These are phyloP conservation scores for Globisporangium abappressorium DNA, from an alignment of 352 stramenopile genomes.

Conservation along the genomic window DNA sequence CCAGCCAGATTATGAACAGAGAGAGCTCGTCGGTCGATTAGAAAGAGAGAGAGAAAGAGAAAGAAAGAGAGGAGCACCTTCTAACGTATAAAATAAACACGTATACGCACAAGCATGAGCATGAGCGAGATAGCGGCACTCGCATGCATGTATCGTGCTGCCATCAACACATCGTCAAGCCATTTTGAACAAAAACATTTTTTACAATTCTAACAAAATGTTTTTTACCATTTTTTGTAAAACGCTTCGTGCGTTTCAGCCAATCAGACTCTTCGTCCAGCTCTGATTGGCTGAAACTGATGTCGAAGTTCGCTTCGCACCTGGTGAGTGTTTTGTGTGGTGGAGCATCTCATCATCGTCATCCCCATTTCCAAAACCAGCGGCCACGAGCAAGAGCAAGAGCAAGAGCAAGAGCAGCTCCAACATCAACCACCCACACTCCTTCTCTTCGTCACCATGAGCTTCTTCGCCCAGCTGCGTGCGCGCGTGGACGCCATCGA, in stretches of 20 bases:
- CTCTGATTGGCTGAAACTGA: not conserved
- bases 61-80: not conserved
- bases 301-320: not conserved
- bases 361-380: constrained; percentile 3
- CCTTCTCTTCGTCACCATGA: constrained; percentile 24
- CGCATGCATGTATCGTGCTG: no score
- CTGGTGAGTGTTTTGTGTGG: not conserved
- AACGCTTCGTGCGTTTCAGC: not conserved
- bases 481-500: constrained; percentile 86
- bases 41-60: not conserved
- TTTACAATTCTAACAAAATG: no score
- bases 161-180: not conserved
- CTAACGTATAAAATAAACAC: not conserved
- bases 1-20: not conserved
- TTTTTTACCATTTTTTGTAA: no score
- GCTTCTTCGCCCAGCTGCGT: constrained; percentile 90
- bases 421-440: not conserved
- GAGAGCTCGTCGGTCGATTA: not conserved
- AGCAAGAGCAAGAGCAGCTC: not conserved
- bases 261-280: not conserved
- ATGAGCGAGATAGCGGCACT: no score
- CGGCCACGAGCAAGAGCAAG: constrained; percentile 5
- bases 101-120: not conserved
- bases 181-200: not conserved
- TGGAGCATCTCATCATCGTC: constrained; percentile 1